phyloP scores from a whole-genome alignment of 495 filamentous ascomycete genomes.

The Talaromyces ruber region DNA sequence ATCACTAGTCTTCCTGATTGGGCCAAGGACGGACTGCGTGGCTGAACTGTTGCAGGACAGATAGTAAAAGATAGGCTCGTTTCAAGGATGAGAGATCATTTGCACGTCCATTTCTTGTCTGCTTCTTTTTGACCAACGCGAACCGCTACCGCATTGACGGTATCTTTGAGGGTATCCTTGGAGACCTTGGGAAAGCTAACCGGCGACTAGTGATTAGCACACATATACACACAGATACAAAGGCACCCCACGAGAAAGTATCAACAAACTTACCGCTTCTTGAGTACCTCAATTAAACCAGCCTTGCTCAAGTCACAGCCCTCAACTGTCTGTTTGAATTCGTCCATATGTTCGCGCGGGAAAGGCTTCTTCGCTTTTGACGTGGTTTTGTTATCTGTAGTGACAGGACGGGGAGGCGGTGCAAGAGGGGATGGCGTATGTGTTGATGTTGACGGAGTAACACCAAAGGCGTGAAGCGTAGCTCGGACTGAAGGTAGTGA shows the following conservation, averaged over 20 bases:
- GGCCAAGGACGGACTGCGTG: background rate
- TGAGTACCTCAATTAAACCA: slow-evolving; percentile 66
- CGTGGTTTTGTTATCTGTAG: background rate
- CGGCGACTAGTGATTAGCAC: background rate
- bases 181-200: slow-evolving; percentile 60
- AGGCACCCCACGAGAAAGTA: background rate
- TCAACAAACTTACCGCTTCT: slow-evolving; percentile 46
- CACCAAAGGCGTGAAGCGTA: slow-evolving; percentile 19
- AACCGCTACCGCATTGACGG: slow-evolving; percentile 59
- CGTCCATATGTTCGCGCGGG: slow-evolving; percentile 53
- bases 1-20: background rate
- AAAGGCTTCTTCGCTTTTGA: slow-evolving; percentile 28
- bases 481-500: slow-evolving; percentile 9
- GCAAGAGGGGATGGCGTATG: slow-evolving; percentile 5
- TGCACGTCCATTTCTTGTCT: slow-evolving; percentile 56
- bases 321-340: slow-evolving; percentile 64
- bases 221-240: background rate
- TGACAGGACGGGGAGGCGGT: slow-evolving; percentile 4
- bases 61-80: background rate
- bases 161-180: slow-evolving; percentile 63
- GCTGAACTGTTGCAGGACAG: background rate
- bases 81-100: slow-evolving; percentile 10
- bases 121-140: slow-evolving; percentile 53
- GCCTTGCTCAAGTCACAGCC: slow-evolving; percentile 68
- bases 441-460: slow-evolving; percentile 8